Percentiles rank a stretch among this genome's conserved stretches.
Conservation (phyloP, 2,329 filamentous ascomycete genomes). For the Tolypocladium ovalisporum region DNA sequence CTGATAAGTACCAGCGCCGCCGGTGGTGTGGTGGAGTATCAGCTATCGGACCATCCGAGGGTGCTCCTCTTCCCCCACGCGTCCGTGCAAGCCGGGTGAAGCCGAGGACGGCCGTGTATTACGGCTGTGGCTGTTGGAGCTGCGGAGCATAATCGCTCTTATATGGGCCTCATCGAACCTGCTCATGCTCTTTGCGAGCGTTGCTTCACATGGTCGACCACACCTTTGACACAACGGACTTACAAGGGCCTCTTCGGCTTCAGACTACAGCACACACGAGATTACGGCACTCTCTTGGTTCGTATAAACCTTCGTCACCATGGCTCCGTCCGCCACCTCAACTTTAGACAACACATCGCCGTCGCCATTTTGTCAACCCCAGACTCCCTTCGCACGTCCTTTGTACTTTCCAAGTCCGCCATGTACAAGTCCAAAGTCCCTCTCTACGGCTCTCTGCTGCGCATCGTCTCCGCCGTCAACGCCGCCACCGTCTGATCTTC, state of each 20-base stretch:
- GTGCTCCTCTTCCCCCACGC: not conserved
- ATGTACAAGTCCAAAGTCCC: slow-evolving; percentile 14
- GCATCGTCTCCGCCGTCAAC: slow-evolving; percentile 8
- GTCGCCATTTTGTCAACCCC: too few relatives aligned
- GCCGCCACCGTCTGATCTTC: not conserved
- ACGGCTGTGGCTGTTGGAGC: not conserved
- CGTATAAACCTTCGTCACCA: not conserved
- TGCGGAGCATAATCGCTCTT: not conserved
- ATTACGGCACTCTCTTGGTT: not conserved
- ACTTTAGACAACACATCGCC: not conserved
- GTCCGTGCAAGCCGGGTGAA: not conserved
- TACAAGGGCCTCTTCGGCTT: not conserved
- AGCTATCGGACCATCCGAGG: not conserved
- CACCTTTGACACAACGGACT: not conserved
- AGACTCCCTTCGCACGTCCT: slow-evolving; percentile 11
- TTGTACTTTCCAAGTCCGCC: slow-evolving; percentile 10
- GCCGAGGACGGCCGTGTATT: not conserved
- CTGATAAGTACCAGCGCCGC: not conserved
- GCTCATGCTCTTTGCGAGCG: not conserved
- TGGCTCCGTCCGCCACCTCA: not conserved
- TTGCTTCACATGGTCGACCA: not conserved
- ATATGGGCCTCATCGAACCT: not conserved
- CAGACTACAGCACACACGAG: not conserved
- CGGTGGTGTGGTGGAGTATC: not conserved
- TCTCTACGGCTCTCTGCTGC: slow-evolving; percentile 9